A percentile compares a stretch with the other conserved stretches of the same genome.
Conservation (phyloP, 202 grass and related monocot species). For the Digitaria exilis region DNA sequence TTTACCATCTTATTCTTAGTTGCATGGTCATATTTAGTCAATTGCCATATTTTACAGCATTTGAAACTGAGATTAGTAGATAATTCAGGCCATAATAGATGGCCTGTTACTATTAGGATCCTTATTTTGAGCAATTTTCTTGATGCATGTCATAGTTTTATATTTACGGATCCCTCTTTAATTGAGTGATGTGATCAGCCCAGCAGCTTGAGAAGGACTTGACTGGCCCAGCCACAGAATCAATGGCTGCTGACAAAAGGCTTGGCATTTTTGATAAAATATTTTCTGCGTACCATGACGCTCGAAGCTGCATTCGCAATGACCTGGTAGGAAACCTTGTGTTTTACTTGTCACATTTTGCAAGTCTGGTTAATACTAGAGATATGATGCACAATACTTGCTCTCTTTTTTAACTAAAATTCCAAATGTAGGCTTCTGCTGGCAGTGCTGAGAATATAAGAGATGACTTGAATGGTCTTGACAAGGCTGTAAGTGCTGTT, state of each 20-base stretch:
- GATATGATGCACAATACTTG: slow-evolving; percentile 16
- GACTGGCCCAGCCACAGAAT: slow-evolving; percentile 58
- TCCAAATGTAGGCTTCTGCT: slow-evolving; percentile 73
- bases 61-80: slow-evolving; percentile 9
- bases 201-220: slow-evolving; percentile 98
- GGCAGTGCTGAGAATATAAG: slow-evolving; percentile 86
- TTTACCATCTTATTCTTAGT: slow-evolving; percentile 18
- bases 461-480: slow-evolving; percentile 94
- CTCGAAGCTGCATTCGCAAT: slow-evolving; percentile 90
- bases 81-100: neutral
- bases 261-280: slow-evolving; percentile 94
- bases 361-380: neutral
- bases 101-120: neutral
- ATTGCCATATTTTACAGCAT: neutral
- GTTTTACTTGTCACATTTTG: neutral
- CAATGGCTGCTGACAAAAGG: slow-evolving; percentile 84
- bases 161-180: slow-evolving; percentile 45
- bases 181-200: slow-evolving; percentile 77
- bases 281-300: slow-evolving; percentile 98
- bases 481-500: slow-evolving; percentile 96
- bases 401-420: neutral
- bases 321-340: slow-evolving; percentile 67
- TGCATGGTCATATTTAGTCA: neutral
- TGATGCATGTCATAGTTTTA: slow-evolving; percentile 19
- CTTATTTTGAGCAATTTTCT: slow-evolving; percentile 10